Base-by-base conservation (phyloP, 208 protist genomes). In the Acanthamoeba royreba region DNA sequence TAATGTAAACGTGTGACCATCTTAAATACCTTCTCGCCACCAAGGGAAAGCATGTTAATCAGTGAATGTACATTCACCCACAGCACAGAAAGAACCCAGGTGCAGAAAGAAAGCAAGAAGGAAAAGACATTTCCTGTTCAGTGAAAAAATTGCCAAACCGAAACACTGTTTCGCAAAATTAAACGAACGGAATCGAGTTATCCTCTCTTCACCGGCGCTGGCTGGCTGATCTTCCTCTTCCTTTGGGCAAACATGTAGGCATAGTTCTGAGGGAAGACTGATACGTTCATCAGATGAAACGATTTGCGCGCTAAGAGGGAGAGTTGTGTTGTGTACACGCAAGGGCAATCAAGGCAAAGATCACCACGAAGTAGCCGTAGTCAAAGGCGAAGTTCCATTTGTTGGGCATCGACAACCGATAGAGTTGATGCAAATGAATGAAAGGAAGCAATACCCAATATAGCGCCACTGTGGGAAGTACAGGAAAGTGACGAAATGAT, bases 231-330 rank as follows among this genome's bases (percentile, higher is more conserved):
- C 45, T 86, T 86, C 74, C 52, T 86, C 25, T 28, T 28, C 42
- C 74, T 35, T 22, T 86, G 74, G 13, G 35, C 19, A 40, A 86
- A 86, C 74, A 86, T 86, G 74, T 86, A 53, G 25, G 45, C 19
- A 43, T 86, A 86, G 45, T 86, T 86, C 74, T 86, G 74, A 28
- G 74, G 74, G 45, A 86, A 86, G 40, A 55, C 74, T 86, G 74
- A 19, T 33, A 11, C 25, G 43, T 25, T 22, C 2, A 42, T n/a
- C n/a, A n/a, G n/a, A n/a, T n/a, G n/a, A n/a, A n/a, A n/a, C n/a
- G n/a, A n/a, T n/a, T n/a, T n/a, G n/a, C n/a, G n/a, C n/a, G n/a
- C n/a, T n/a, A n/a, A n/a, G 8, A 1, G 25, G 11, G 33, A 83
- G 35, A 17, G 42, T 83, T 22, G 35, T 43, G 13, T 1, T 25